These are phyloP conservation scores for Dichotomocladium elegans DNA, from an alignment of 371 early-diverging fungal genomes.

Conservation along the genomic window DNA sequence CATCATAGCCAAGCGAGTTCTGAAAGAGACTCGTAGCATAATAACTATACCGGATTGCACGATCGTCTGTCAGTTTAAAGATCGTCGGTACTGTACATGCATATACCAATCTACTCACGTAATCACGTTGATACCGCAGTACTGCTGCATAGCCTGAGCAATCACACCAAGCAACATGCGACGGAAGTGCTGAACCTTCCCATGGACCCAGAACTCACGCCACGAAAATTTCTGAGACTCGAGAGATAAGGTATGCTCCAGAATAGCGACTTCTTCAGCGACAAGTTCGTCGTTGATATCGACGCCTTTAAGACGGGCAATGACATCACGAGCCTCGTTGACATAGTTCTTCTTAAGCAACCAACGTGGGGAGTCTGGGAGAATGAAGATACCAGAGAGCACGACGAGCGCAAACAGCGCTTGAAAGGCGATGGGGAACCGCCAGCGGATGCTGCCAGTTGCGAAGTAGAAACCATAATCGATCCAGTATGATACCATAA, in stretches of 20 bases:
- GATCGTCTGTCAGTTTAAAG: too few species aligned
- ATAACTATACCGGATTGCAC: neutral
- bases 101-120: neutral
- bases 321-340: slow-evolving; percentile 33
- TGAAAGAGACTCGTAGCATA: slow-evolving; percentile 15
- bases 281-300: slow-evolving; percentile 27
- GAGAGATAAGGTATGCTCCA: slow-evolving; percentile 34
- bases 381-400: slow-evolving; percentile 33
- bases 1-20: slow-evolving; percentile 14
- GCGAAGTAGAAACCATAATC: slow-evolving; percentile 40
- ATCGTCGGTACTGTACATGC: neutral
- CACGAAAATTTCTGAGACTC: slow-evolving; percentile 25
- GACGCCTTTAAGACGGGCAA: slow-evolving; percentile 34
- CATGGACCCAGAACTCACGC: slow-evolving; percentile 33
- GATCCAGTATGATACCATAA: slow-evolving; percentile 37
- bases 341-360: slow-evolving; percentile 36
- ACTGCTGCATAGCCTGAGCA: slow-evolving; percentile 43
- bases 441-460: slow-evolving; percentile 39
- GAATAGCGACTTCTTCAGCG: slow-evolving; percentile 36
- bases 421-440: slow-evolving; percentile 51
- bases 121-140: slow-evolving; percentile 44
- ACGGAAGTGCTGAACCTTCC: slow-evolving; percentile 38
- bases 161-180: slow-evolving; percentile 39
- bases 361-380: slow-evolving; percentile 63
- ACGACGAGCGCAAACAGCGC: slow-evolving; percentile 44